These are phyloP conservation scores for Penicillium concentricum DNA, from an alignment of 2,329 filamentous ascomycete genomes.

Conservation along the genomic window DNA sequence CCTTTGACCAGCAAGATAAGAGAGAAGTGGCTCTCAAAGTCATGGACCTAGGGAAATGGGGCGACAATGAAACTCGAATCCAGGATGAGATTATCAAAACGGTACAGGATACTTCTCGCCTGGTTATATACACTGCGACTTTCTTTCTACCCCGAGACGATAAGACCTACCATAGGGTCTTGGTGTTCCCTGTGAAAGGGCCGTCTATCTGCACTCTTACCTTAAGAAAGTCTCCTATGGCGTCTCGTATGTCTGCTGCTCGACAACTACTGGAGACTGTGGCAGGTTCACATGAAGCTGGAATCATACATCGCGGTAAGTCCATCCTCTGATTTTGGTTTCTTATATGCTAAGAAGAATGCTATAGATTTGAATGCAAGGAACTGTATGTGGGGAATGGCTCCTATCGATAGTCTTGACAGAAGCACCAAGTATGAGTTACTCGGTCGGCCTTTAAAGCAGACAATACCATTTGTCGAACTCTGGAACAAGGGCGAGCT, in stretches of 20 bases:
- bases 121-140: conserved; percentile 20
- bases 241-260: conserved; percentile 29
- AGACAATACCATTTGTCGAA: conserved; percentile 23
- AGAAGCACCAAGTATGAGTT: conserved; percentile 27
- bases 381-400: conserved; percentile 32
- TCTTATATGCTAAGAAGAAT: conserved; percentile 11
- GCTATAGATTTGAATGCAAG: conserved; percentile 26
- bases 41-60: conserved; percentile 18
- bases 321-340: background rate
- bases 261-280: conserved; percentile 27
- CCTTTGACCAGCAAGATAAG: conserved; percentile 19
- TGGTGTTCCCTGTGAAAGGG: conserved; percentile 26
- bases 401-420: conserved; percentile 21
- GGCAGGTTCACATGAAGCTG: conserved; percentile 26
- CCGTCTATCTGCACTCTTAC: conserved; percentile 14
- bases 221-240: conserved; percentile 16
- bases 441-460: conserved; percentile 26
- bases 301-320: conserved; percentile 30
- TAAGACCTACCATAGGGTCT: conserved; percentile 16
- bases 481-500: conserved; percentile 29
- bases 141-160: conserved; percentile 19
- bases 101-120: conserved; percentile 17
- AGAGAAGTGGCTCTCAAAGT: conserved; percentile 27
- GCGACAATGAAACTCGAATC: conserved; percentile 19
- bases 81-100: conserved; percentile 22